Evolutionary conservation across 2,329 filamentous ascomycete genomes (phyloP), one percentile per base, ranked within the genome.

Genomic region (Colletotrichum aenigma): DNA sequence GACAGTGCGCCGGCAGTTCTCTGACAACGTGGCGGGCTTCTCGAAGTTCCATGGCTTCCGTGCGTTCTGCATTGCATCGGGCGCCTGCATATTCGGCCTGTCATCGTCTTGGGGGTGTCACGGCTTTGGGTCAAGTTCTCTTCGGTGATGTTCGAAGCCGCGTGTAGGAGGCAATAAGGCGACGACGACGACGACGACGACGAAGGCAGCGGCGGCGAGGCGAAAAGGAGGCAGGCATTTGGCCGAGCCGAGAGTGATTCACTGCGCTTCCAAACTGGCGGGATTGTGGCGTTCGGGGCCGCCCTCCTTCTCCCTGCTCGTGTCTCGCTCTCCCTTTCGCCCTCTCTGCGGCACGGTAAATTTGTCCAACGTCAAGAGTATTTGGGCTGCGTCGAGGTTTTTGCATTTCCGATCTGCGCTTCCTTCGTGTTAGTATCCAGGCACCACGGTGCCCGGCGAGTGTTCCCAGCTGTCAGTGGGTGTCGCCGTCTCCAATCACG

Each of bases 271-370:
- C 58, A 48, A 36, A 64, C 48, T 38, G 58, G 32, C 66, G 66
- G 71, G 71, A 70, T 60, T 48, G 66, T 65, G 71, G 71, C 66
- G 71, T 71, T 56, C 28, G 43, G 66, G 18, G 58, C 34, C n/a
- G 52, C 65, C 28, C 43, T 74, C 71, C 32, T 30, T 55, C 43
- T 32, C 60, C 26, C 26, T 34, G 30, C 56, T 32, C 10, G 58
- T 28, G 28, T 67, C 38, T 67, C 38, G 36, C 28, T 55, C 28
- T 43, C 65, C 43, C 16, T 67, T 48, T 48, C 32, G 65, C 38
- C 24, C 21, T 32, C 9, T 32, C 56, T 60, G 28, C 58, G 16
- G 58, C 43, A 48, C n/a, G 43, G 43, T 48, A 21, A 48, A 21
- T 48, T 48, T 21, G 43, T 21, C 43, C 43, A 48, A 48, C 28